These are phyloP conservation scores for Fusarium mundagurra DNA, from an alignment of 2,329 filamentous ascomycete genomes.

Conservation along the genomic window DNA sequence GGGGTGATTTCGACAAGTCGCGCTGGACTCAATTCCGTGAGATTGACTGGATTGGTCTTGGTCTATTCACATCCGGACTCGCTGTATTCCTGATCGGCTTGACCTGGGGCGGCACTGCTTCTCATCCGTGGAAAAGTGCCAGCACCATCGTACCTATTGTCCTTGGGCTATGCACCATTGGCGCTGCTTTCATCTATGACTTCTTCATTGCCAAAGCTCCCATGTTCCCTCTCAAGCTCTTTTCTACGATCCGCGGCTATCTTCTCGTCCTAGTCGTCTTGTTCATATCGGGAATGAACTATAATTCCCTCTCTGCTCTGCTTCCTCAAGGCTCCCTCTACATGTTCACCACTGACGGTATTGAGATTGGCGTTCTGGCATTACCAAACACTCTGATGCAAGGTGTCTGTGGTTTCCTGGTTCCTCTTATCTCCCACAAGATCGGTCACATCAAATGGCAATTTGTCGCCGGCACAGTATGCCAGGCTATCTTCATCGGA, in stretches of 20 bases:
- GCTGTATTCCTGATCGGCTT: slow-evolving; percentile 4
- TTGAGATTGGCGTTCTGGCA: slow-evolving; percentile 9
- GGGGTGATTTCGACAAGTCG: slow-evolving; percentile 20
- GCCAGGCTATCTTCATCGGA: slow-evolving; percentile 18
- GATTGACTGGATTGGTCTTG: slow-evolving; percentile 15
- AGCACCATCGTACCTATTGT: background rate
- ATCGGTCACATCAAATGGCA: slow-evolving; percentile 17
- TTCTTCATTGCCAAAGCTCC: slow-evolving; percentile 4
- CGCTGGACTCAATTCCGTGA: slow-evolving; percentile 17
- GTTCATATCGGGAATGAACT: slow-evolving; percentile 28
- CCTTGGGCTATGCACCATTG: background rate
- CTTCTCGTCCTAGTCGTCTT: slow-evolving; percentile 1
- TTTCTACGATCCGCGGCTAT: background rate
- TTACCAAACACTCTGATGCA: slow-evolving; percentile 2
- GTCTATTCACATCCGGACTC: background rate
- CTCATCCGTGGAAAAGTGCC: slow-evolving; percentile 12
- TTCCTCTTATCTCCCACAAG: background rate
- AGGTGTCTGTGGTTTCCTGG: background rate
- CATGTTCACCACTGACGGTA: slow-evolving; percentile 23
- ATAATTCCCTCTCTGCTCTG: slow-evolving; percentile 12
- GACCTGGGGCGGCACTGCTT: slow-evolving; percentile 12
- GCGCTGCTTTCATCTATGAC: slow-evolving; percentile 7
- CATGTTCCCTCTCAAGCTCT: background rate
- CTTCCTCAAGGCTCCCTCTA: slow-evolving; percentile 20
- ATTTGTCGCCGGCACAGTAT: background rate